These are phyloP conservation scores for Wickerhamomyces chambardii DNA, from an alignment of 805 yeast genomes.

Conservation along the genomic window DNA sequence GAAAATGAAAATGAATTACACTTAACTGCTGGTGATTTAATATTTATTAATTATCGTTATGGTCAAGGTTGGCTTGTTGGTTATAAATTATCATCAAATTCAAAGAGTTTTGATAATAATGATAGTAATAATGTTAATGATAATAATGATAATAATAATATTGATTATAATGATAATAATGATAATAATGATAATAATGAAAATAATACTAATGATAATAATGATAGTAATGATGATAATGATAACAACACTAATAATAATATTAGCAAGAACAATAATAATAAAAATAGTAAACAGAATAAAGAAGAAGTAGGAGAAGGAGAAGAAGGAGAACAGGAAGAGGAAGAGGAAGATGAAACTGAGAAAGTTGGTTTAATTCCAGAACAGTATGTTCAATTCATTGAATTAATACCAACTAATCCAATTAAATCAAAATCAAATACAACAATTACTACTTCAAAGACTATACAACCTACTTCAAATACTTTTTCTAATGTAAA, in stretches of 20 bases:
- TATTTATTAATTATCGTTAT: slow-evolving; percentile 83
- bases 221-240: no score
- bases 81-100: slow-evolving; percentile 26
- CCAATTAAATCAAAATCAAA: no score
- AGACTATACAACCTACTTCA: slow-evolving; percentile 3
- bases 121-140: slow-evolving; percentile 37
- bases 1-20: slow-evolving; percentile 91
- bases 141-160: no score
- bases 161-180: no score
- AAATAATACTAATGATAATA: no score
- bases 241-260: no score
- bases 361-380: slow-evolving; percentile 92
- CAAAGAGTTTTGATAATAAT: slow-evolving; percentile 11
- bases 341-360: slow-evolving; percentile 11
- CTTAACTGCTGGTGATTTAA: slow-evolving; percentile 69
- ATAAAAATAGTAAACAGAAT: no score
- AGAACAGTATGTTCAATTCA: slow-evolving; percentile 76
- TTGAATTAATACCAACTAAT: slow-evolving; percentile 32
- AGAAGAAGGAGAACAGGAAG: no score
- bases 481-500: no score
- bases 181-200: no score
- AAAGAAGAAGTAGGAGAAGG: no score
- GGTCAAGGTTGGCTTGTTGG: slow-evolving; percentile 99
- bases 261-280: no score
- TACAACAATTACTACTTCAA: slow-evolving; percentile 9